A percentile compares a stretch with the other conserved stretches of the same genome.
Evolutionary conservation across 352 stramenopile genomes (phyloP).

Genomic region (Globisporangium perplexum): DNA sequence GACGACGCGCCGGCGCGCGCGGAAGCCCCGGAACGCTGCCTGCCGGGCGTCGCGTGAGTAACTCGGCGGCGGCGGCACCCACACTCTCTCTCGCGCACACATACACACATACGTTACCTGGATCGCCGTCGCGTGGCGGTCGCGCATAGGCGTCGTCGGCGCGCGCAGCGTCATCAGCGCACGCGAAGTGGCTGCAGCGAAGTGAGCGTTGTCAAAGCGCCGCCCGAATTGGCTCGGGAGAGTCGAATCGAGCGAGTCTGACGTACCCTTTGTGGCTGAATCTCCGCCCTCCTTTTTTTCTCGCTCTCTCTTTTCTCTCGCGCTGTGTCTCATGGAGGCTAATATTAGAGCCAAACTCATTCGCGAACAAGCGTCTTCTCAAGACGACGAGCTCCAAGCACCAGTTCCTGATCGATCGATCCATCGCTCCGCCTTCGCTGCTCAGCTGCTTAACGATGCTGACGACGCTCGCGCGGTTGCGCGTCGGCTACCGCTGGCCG

Average conservation of each 20-base stretch:
- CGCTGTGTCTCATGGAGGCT: too few relatives aligned
- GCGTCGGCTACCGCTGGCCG: constrained; percentile 8
- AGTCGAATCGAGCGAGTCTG: not conserved
- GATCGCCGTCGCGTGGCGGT: constrained; percentile 20
- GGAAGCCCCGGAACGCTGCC: constrained; percentile 51
- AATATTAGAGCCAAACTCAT: too few relatives aligned
- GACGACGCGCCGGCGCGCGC: constrained; percentile 37
- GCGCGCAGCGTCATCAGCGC: not conserved
- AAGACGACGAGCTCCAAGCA: too few relatives aligned
- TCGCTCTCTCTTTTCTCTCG: too few relatives aligned
- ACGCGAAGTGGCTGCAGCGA: not conserved
- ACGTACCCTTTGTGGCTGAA: too few relatives aligned
- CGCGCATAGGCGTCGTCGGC: constrained; percentile 4
- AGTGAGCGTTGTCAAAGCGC: not conserved
- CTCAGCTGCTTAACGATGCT: not conserved
- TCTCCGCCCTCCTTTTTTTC: too few relatives aligned
- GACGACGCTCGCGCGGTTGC: constrained; percentile 3
- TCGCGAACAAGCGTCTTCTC: too few relatives aligned
- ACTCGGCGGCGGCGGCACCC: too few relatives aligned
- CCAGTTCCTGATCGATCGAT: too few relatives aligned
- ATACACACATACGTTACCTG: constrained; percentile 11
- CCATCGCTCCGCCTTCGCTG: too few relatives aligned
- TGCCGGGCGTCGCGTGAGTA: constrained; percentile 9
- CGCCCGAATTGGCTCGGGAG: not conserved
- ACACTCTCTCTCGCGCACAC: not conserved